A percentile compares a stretch with the other conserved stretches of the same genome.
These are phyloP conservation scores for Saturnispora hagleri DNA, from an alignment of 805 yeast genomes.

Conservation along the genomic window DNA sequence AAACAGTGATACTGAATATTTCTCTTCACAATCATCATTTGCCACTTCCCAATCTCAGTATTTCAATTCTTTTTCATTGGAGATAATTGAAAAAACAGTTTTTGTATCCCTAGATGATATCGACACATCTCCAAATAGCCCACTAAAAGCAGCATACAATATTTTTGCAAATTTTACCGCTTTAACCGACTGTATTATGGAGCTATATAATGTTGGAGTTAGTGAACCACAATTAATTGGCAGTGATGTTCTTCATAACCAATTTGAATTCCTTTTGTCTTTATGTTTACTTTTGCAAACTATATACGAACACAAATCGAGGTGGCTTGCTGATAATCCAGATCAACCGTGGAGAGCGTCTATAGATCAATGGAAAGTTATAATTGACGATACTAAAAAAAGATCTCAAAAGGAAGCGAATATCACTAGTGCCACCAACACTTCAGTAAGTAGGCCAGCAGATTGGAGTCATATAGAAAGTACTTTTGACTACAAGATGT, in stretches of 20 bases:
- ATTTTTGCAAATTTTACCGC: neutral
- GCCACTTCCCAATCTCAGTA: neutral
- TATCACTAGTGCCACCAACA: neutral
- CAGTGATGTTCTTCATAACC: slow-evolving; percentile 15
- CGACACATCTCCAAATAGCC: neutral
- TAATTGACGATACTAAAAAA: slow-evolving; percentile 1
- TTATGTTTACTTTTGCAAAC: slow-evolving; percentile 16
- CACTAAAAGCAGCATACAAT: neutral
- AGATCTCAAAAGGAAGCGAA: neutral
- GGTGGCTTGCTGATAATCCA: neutral
- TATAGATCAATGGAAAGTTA: neutral
- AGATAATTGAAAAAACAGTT: neutral
- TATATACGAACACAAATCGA: slow-evolving; percentile 3
- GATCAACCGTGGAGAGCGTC: neutral
- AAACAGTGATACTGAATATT: neutral
- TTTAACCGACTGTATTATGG: slow-evolving; percentile 4
- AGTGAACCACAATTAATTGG: slow-evolving; percentile 4
- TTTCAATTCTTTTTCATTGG: neutral
- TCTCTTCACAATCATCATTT: neutral
- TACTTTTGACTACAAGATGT: neutral
- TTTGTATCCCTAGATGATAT: neutral
- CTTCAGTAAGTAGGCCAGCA: neutral
- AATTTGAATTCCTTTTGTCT: slow-evolving; percentile 12
- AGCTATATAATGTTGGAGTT: slow-evolving; percentile 9
- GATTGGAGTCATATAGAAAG: neutral